phyloP scores from a whole-genome alignment of 2,329 filamentous ascomycete species.

The Ascochyta rabiei region DNA sequence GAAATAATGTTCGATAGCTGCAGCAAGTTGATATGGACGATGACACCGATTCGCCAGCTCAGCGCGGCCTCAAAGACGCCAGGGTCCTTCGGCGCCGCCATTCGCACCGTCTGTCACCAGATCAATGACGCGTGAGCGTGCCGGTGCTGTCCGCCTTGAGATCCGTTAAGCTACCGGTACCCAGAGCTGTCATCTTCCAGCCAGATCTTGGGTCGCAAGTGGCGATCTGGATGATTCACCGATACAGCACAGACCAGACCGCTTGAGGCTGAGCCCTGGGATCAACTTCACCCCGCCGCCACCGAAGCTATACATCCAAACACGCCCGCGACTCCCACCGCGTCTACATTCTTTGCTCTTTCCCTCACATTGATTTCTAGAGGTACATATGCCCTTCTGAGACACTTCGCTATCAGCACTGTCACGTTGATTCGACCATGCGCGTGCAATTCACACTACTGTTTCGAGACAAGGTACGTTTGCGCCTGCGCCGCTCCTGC shows the following conservation, averaged over 20 bases:
- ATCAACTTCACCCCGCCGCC: conserved; percentile 13
- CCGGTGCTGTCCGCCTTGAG: background rate
- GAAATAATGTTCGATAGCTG: background rate
- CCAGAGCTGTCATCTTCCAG: background rate
- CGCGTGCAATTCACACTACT: conserved; percentile 37
- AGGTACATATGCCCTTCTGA: conserved; percentile 17
- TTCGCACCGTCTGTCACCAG: background rate
- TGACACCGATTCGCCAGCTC: conserved; percentile 6
- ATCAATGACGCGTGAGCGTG: conserved; percentile 2
- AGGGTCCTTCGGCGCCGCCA: background rate
- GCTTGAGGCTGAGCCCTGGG: conserved; percentile 13
- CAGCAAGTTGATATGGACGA: background rate
- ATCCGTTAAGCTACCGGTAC: background rate
- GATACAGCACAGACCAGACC: conserved; percentile 6
- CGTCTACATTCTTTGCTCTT: conserved; percentile 6
- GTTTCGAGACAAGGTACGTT: conserved; percentile 37
- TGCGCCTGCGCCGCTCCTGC: conserved; percentile 6
- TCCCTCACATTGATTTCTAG: conserved; percentile 7
- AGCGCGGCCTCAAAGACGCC: conserved; percentile 1
- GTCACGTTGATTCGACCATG: conserved; percentile 35
- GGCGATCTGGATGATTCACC: conserved; percentile 13
- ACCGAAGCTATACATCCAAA: conserved; percentile 12
- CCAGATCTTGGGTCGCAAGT: conserved; percentile 4
- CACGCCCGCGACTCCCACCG: conserved; percentile 3
- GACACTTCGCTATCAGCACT: conserved; percentile 13